These are phyloP conservation scores for Sordariomycetes sp. DNA, from an alignment of 2,329 filamentous ascomycete species.

Conservation along the genomic window DNA sequence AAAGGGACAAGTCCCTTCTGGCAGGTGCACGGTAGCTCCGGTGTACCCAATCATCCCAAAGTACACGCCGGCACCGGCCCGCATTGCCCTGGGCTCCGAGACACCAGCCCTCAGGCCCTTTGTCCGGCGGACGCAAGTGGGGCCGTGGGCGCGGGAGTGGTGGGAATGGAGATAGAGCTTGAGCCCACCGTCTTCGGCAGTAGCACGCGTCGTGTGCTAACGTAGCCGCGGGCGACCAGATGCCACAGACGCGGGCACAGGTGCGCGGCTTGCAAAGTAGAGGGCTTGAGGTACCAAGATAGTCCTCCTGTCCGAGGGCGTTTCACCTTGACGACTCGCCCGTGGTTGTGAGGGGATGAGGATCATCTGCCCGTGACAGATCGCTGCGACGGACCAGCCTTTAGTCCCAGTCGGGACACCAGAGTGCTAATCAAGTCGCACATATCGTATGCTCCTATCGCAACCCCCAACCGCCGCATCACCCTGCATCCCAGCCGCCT, in stretches of 20 bases:
- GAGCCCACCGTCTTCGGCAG: too few species aligned
- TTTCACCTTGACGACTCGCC: background rate
- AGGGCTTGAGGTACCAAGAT: background rate
- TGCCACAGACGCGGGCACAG: too few species aligned
- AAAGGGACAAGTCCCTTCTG: background rate
- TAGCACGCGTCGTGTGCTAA: too few species aligned
- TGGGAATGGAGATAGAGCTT: too few species aligned
- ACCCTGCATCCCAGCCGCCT: too few species aligned
- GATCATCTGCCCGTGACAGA: background rate
- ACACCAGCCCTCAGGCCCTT: background rate
- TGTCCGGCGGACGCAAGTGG: background rate
- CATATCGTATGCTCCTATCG: too few species aligned
- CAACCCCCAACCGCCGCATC: too few species aligned
- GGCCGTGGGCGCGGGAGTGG: too few species aligned
- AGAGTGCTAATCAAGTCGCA: too few species aligned
- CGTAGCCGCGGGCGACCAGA: too few species aligned
- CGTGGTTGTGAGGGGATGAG: background rate
- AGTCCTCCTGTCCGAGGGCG: background rate
- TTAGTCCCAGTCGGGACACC: too few species aligned
- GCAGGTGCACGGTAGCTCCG: background rate
- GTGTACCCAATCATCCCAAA: background rate
- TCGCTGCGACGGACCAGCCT: background rate
- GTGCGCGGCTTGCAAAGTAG: background rate
- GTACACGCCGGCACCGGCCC: background rate
- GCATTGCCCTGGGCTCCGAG: background rate